A percentile compares a stretch with the other conserved stretches of the same genome.
These are phyloP conservation scores for Knoxia roxburghii DNA, from an alignment of 257 asterid genomes.

Conservation along the genomic window DNA sequence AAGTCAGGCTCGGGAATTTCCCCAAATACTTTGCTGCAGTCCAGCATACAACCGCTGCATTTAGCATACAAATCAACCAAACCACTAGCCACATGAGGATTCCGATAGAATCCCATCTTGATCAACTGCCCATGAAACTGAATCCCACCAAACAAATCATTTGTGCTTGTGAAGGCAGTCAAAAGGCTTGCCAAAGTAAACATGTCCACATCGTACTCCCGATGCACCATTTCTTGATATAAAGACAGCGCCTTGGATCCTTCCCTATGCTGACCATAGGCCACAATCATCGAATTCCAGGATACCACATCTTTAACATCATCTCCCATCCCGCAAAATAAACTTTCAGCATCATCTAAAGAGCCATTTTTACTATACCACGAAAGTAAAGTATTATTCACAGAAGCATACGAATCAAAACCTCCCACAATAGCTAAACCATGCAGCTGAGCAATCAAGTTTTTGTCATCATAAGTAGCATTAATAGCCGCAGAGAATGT, in stretches of 20 bases:
- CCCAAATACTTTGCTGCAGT: constrained; percentile 40
- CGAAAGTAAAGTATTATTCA: constrained; percentile 53
- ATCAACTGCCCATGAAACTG: constrained; percentile 58
- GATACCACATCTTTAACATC: constrained; percentile 65
- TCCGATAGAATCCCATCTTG: constrained; percentile 52
- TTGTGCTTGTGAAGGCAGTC: constrained; percentile 58
- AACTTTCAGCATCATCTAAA: constrained; percentile 38
- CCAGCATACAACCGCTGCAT: constrained; percentile 36
- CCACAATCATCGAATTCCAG: constrained; percentile 82
- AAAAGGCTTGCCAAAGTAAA: constrained; percentile 71
- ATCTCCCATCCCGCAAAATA: constrained; percentile 47
- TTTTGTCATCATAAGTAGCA: constrained; percentile 35
- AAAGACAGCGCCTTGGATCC: constrained; percentile 56
- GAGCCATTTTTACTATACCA: constrained; percentile 45
- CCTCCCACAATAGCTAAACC: constrained; percentile 47
- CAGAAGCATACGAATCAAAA: constrained; percentile 42
- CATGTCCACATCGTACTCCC: constrained; percentile 46
- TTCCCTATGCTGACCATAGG: constrained; percentile 52
- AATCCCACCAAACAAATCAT: constrained; percentile 63
- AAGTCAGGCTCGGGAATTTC: constrained; percentile 52
- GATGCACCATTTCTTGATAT: constrained; percentile 53
- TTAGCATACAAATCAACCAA: constrained; percentile 65
- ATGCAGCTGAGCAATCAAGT: constrained; percentile 50
- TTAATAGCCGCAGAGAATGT: constrained; percentile 53
- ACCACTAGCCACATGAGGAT: constrained; percentile 66